Base-by-base conservation (phyloP, 2,329 filamentous ascomycete species). In the Exophiala lecanii-corni region DNA sequence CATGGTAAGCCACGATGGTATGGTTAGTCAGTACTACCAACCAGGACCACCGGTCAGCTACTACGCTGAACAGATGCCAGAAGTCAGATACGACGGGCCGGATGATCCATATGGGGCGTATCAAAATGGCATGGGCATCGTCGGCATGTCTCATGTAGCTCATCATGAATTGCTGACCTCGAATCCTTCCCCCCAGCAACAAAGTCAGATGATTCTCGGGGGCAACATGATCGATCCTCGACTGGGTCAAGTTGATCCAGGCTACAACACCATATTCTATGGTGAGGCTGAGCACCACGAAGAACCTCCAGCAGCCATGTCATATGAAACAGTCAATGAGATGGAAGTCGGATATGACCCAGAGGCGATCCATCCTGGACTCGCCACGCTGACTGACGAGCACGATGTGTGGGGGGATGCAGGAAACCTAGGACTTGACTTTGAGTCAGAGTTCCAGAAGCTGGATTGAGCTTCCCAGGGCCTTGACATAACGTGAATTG, bases 121-220 rank as follows among this genome's bases (percentile, higher is more conserved):
- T 15, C 47, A 50, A 15, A 36, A 37, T n/a, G 32, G 20, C 5
- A 31, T 47, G 40, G 47, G 43, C n/a, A 58, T 75, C 50, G 63
- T 73, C 16, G 67, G 64, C 2, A 53, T 72, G 36, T 67, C 68
- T 5, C 65, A 68, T 9, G 62, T 53, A 23, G 55, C 60, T 7
- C 68, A 72, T 47, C 61, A 67, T 34, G 68, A 71, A 15, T 59
- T 72, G 37, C 59, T 70, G 38, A 61, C 62, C 39, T 47, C 50
- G 9, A 50, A 59, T 16, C 57, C 61, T 21, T 12, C 23, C 12
- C 23, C 23, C 12, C 50, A 55, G n/a, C 50, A 53, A 21, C 50
- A 55, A 4, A 38, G 57, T n/a, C 38, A 55, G 2, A 49, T 60
- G 1, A 54, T 51, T 17, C 50, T 53, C 4, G 45, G 59, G 23